These are phyloP conservation scores for Schizophyllum amplum DNA, from an alignment of 1,284 basidiomycete genomes.

Conservation along the genomic window DNA sequence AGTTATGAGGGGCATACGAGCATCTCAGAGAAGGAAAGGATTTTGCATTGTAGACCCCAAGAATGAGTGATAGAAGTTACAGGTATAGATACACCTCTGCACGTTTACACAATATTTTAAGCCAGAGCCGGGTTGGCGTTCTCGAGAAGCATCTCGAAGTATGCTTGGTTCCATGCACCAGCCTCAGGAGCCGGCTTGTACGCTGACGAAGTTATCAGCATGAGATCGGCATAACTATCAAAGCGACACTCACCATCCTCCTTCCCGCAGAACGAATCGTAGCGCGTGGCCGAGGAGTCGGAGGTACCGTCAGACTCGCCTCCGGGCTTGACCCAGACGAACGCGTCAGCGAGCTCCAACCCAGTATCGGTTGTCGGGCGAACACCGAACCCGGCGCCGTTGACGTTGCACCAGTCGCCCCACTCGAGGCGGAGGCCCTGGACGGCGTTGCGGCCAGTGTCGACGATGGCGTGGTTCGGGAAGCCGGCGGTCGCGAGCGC, in stretches of 20 bases:
- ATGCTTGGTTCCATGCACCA: constrained; percentile 52
- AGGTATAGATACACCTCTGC: no score
- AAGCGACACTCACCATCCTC: constrained; percentile 26
- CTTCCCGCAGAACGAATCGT: constrained; percentile 45
- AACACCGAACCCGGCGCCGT: constrained; percentile 52
- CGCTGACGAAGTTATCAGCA: constrained; percentile 27
- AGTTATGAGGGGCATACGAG: no score
- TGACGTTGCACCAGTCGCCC: constrained; percentile 56
- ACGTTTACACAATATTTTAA: no score
- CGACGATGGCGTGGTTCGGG: constrained; percentile 57
- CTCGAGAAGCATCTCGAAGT: constrained; percentile 3
- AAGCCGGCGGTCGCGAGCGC: constrained; percentile 37
- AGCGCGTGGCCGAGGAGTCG: constrained; percentile 48
- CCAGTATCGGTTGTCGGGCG: constrained; percentile 52
- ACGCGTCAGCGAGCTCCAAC: constrained; percentile 45
- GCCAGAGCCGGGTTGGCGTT: constrained; percentile 3
- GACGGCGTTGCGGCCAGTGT: constrained; percentile 54
- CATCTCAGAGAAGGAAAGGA: no score
- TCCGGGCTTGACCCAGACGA: constrained; percentile 66
- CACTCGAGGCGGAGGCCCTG: constrained; percentile 51
- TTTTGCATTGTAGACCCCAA: no score
- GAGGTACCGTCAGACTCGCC: constrained; percentile 61
- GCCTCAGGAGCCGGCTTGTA: constrained; percentile 50
- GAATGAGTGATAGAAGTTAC: no score
- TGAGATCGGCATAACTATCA: constrained; percentile 1